These are phyloP conservation scores for Epichloe scottii DNA, from an alignment of 2,329 filamentous ascomycete genomes.

Conservation along the genomic window DNA sequence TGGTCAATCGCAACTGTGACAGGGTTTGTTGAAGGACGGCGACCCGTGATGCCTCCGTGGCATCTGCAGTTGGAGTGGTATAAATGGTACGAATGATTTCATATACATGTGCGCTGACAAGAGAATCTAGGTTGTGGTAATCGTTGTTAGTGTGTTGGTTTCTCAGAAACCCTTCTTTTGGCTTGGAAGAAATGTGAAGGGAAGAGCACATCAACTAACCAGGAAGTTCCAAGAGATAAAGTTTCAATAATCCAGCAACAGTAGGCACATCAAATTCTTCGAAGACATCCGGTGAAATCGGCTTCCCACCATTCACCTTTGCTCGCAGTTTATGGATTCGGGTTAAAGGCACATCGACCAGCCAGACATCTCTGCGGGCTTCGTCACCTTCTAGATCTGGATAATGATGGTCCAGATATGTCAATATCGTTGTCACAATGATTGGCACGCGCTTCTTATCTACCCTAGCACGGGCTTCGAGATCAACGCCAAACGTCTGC, in stretches of 20 bases:
- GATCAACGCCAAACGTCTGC: constrained; percentile 93
- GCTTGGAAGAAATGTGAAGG: neutral
- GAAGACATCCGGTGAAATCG: constrained; percentile 62
- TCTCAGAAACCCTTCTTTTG: neutral
- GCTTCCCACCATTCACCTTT: constrained; percentile 77
- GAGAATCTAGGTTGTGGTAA: constrained; percentile 53
- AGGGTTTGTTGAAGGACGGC: constrained; percentile 92
- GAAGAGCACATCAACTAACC: constrained; percentile 40
- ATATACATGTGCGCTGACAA: constrained; percentile 95
- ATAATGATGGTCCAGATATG: constrained; percentile 92
- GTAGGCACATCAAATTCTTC: constrained; percentile 88
- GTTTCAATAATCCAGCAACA: constrained; percentile 80
- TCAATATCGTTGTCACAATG: constrained; percentile 84
- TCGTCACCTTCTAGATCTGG: constrained; percentile 96
- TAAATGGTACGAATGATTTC: constrained; percentile 98
- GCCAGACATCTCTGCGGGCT: constrained; percentile 82
- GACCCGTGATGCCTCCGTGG: constrained; percentile 65
- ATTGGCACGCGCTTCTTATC: constrained; percentile 93
- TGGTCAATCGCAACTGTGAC: constrained; percentile 85
- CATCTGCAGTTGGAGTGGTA: constrained; percentile 64
- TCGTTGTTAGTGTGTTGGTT: constrained; percentile 12
- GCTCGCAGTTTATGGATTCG: constrained; percentile 76
- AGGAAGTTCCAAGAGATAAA: constrained; percentile 90
- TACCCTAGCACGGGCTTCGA: constrained; percentile 86
- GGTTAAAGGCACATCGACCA: constrained; percentile 76